Percentiles rank a stretch among this genome's conserved stretches.
These are phyloP conservation scores for Ascochyta clinopodiicola DNA, from an alignment of 2,329 filamentous ascomycete genomes.

Conservation along the genomic window DNA sequence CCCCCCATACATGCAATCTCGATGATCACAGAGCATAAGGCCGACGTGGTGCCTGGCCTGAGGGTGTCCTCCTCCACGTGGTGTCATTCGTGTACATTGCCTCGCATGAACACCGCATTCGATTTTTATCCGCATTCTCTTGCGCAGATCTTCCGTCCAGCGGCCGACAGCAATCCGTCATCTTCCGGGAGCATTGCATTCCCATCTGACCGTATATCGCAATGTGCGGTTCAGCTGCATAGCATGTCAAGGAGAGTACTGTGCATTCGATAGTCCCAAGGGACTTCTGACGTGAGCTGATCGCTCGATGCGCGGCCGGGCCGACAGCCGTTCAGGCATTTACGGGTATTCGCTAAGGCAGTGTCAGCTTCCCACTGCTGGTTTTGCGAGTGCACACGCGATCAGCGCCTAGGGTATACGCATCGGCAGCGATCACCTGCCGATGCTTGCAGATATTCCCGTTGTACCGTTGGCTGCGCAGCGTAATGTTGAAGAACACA, in stretches of 20 bases:
- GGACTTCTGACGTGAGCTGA: conserved; percentile 16
- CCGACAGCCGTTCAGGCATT: conserved; percentile 9
- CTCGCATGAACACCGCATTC: not conserved
- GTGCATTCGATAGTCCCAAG: conserved; percentile 4
- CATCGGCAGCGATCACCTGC: conserved; percentile 14
- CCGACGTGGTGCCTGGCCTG: conserved; percentile 10
- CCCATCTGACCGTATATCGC: not conserved
- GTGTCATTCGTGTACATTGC: conserved; percentile 9
- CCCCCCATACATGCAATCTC: not conserved
- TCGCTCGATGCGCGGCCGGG: conserved; percentile 14
- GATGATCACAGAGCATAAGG: conserved; percentile 10
- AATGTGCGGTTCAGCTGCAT: not conserved
- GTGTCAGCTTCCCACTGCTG: conserved; percentile 5
- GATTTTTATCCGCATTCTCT: conserved; percentile 4
- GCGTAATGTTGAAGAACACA: not conserved
- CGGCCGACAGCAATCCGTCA: not conserved
- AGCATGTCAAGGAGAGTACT: not conserved
- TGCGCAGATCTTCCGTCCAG: conserved; percentile 13
- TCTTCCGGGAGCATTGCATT: not conserved
- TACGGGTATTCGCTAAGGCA: not conserved
- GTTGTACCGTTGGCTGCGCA: conserved; percentile 4
- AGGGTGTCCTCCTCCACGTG: conserved; percentile 12
- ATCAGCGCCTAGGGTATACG: conserved; percentile 15
- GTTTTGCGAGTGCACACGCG: conserved; percentile 2
- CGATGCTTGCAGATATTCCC: conserved; percentile 7